Evolutionary conservation across 1,284 basidiomycete species (phyloP), one percentile per base, ranked within the genome.

Genomic region (Phylloboletellus chloephorus): DNA sequence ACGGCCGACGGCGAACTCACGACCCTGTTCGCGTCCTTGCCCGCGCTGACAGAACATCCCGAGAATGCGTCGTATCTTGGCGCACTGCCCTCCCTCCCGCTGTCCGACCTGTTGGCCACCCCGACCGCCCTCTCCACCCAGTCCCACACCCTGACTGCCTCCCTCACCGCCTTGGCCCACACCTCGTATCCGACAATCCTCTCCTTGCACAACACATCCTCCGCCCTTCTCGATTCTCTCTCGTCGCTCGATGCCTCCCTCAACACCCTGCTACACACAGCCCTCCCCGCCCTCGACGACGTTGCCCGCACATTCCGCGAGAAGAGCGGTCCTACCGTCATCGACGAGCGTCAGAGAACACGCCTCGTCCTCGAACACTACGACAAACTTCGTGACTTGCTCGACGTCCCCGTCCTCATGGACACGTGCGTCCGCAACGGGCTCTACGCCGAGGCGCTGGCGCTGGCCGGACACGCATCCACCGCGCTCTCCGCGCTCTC

Each of bases 351-450:
- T 16, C 72, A 76, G 39, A 82, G 82, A 50, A 86, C 89, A 1
- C 73, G 79, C 13, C 72, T 87, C 37, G 87, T 96, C 9, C 77
- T 90, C 45, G 89, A 94, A 52, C 86, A 94, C 53, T 85, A 91
- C 59, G 89, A 93, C 58, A 91, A 91, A 61, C 78, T 97, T 41
- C 76, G 87, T 50, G 92, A 96, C 59, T 67, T 96, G 22, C 78
- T 97, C 46, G 91, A 95, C 53, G 78, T 95, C 36, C 92, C 93
- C 5, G 70, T 86, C 36, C 74, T 97, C 19, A 87, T 95, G 53
- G 88, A 94, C 56, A 90, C 91, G 0, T 96, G 91, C 54, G 85
- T 95, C 10, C 76, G 90, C 17, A 92, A 91, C 54, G 89, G 89
- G 6, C 86, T 89, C 64, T 95, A 93, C 65, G 74, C 82, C 37